Evolutionary conservation across 148 eudicot species (phyloP), one percentile per base, ranked within the genome.

Genomic region (Suaeda aralocaspica): DNA sequence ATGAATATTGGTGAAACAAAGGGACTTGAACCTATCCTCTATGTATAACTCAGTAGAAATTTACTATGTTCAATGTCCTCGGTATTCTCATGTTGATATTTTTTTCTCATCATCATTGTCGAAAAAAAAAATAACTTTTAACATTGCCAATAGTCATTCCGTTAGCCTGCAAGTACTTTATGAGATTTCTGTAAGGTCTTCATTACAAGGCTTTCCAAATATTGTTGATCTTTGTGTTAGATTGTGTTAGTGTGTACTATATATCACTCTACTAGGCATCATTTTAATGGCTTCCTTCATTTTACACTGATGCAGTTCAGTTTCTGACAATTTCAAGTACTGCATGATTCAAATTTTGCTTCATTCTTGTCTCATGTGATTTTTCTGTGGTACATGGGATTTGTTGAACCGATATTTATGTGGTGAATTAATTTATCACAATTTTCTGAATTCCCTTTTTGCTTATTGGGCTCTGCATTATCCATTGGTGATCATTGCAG

Each of bases 401-500:
- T 30, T 57, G 2, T 57, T 19, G 29, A 57, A 29, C 1, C 26
- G 9, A 15, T 36, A 21, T 39, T n/a, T 5, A 2, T 36, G 3
- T 6, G 13, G 16, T 61, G 28, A 36, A 9, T 15, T 33, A 42
- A 21, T 28, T 60, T 26, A 11, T n/a, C 16, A 53, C 52, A 29
- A 26, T 72, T 15, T 22, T n/a, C 14, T n/a, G 63, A 36, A 36
- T 36, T 21, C 13, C 2, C 12, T 51, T 58, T 26, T 55, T 14
- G 39, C 29, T 33, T 65, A 10, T 15, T 3, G 21, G 39, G 44
- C 60, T 33, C 53, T n/a, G 36, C 60, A 39, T 59, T 70, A 56
- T 46, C 34, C 24, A 28, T 34, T 48, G 34, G 36, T 64, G n/a
- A 63, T 68, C 62, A n/a, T 62, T 63, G 75, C 89, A 93, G 98